These are phyloP conservation scores for Saxophila tyrrhenica DNA, from an alignment of 495 filamentous ascomycete genomes.

Conservation along the genomic window DNA sequence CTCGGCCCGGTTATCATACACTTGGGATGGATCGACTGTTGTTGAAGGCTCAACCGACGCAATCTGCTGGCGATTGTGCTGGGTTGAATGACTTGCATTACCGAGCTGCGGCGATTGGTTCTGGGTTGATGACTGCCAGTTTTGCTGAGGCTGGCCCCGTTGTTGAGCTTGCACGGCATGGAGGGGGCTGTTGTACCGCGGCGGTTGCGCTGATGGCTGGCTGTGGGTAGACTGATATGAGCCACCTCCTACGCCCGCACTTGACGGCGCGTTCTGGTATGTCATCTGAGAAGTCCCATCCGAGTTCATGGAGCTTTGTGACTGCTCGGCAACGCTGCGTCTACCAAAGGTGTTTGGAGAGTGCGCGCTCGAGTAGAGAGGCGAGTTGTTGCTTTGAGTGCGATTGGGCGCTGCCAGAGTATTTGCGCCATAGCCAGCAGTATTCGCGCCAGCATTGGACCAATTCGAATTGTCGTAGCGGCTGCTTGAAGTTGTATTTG, in stretches of 20 bases:
- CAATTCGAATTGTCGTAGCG: constrained; percentile 3
- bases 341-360: constrained; percentile 4
- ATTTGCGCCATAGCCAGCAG: neutral
- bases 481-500: neutral
- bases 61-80: constrained; percentile 6
- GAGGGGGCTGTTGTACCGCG: constrained; percentile 15
- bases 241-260: neutral
- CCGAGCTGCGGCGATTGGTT: constrained; percentile 8
- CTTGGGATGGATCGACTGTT: constrained; percentile 33
- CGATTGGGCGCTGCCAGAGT: constrained; percentile 2
- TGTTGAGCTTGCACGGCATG: constrained; percentile 12
- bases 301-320: neutral
- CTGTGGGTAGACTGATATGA: neutral
- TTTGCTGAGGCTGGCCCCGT: constrained; percentile 2
- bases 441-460: neutral
- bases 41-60: constrained; percentile 17
- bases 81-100: constrained; percentile 4
- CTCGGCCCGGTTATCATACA: constrained; percentile 33
- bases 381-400: constrained; percentile 12
- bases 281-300: neutral
- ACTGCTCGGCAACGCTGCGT: constrained; percentile 2
- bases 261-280: constrained; percentile 10
- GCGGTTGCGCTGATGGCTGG: constrained; percentile 7
- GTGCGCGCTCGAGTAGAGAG: constrained; percentile 6
- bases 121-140: neutral